Evolutionary conservation across 331 rosid genomes (phyloP), one percentile per base, ranked within the genome.

Genomic region (Cydonia oblonga): DNA sequence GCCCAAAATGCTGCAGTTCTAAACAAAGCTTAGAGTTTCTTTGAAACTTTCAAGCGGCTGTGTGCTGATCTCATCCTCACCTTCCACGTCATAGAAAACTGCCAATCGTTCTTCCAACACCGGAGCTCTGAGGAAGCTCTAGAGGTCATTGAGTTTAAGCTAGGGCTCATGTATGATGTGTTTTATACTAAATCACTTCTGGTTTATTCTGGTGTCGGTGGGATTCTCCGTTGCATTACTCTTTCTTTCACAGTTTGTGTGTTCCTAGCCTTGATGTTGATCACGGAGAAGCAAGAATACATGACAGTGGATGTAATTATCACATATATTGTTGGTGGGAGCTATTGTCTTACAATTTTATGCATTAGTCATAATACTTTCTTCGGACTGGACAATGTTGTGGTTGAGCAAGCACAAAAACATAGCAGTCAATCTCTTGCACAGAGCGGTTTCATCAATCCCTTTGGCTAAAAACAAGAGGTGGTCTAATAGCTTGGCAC

Each of bases 91-190:
- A 69, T 73, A 8, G 9, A 57, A 5, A 73, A 59, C 33, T 64
- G 68, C 62, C 67, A 73, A n/a, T 26, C 38, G 9, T 86, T 71
- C 67, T 75, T 83, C 7, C 5, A 68, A 9, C 35, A 22, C 19
- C 66, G n/a, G 14, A 14, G 26, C 7, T 66, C 40, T 13, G 19
- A 57, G 24, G 6, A 49, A 5, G 83, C 75, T 42, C 76, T 79
- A 24, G 12, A 73, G 29, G 75, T 86, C 2, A 71, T 86, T 8
- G 87, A 83, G 52, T 19, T 79, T 7, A 88, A 81, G 83, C 86
- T 81, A 40, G 86, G 85, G 4, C 81, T 86, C 51, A 72, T 81
- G 74, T 73, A 76, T 32, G 88, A 81, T 58, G 52, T 75, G 30
- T 75, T 86, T 54, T 81, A 81, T 62, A 84, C 86, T 8, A 84